Conservation (phyloP, 352 stramenopile species). For the Thraustotheca clavata region DNA sequence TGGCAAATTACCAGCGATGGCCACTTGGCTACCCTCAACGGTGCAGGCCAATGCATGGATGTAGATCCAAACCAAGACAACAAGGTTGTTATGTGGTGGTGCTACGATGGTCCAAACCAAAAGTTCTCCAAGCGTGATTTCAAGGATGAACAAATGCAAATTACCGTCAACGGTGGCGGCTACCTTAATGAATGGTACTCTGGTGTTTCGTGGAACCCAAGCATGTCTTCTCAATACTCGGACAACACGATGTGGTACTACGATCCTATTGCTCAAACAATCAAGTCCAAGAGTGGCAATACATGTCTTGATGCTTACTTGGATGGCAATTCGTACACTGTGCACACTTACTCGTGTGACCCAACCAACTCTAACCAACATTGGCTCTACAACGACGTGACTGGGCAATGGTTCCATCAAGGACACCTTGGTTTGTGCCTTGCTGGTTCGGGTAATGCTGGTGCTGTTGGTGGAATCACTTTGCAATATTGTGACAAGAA, state of each 20-base stretch:
- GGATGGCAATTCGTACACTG: conserved; percentile 32
- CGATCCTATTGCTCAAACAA: conserved; percentile 33
- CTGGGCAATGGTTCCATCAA: no score
- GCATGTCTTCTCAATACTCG: neutral
- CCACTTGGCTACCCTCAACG: conserved; percentile 25
- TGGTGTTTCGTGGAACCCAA: no score
- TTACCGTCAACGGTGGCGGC: neutral
- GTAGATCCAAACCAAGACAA: conserved; percentile 27
- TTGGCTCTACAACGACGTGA: conserved; percentile 31
- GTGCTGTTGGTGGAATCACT: no score
- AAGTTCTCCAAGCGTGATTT: conserved; percentile 10
- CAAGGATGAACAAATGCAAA: neutral
- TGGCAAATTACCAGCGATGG: conserved; percentile 17
- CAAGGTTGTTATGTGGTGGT: conserved; percentile 25
- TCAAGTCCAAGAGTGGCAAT: conserved; percentile 60
- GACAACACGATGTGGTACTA: conserved; percentile 47
- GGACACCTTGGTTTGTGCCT: no score
- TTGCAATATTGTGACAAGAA: no score
- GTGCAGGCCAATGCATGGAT: conserved; percentile 28
- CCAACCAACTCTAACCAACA: conserved; percentile 56
- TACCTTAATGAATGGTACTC: neutral
- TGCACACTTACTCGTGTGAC: conserved; percentile 52
- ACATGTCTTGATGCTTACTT: conserved; percentile 61
- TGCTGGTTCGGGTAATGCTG: no score
- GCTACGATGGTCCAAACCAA: conserved; percentile 25